phyloP scores from a whole-genome alignment of 2,329 filamentous ascomycete species.

The Alternaria brassicicola region DNA sequence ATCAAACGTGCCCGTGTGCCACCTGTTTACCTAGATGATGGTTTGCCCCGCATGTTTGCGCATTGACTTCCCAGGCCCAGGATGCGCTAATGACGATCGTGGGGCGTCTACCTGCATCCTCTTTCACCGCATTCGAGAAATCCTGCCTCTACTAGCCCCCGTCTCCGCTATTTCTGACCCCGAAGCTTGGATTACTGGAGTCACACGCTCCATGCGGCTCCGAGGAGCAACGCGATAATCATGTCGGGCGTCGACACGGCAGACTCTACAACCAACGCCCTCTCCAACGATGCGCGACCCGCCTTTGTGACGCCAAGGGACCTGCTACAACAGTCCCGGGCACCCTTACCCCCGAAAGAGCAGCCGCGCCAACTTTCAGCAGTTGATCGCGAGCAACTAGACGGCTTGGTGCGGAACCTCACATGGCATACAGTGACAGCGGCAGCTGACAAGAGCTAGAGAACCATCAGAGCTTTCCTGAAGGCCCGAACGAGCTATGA shows the following conservation, averaged over 20 bases:
- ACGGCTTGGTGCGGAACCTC: constrained; percentile 69
- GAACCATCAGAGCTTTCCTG: constrained; percentile 92
- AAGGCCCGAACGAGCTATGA: constrained; percentile 97
- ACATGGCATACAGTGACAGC: not conserved
- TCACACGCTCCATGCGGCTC: constrained; percentile 43
- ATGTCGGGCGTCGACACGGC: constrained; percentile 49
- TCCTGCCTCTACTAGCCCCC: constrained; percentile 12
- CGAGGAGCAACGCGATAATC: constrained; percentile 42
- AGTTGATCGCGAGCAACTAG: constrained; percentile 77
- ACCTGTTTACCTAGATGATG: not conserved
- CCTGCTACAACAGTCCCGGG: constrained; percentile 21
- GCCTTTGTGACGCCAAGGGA: constrained; percentile 33
- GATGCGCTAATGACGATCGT: constrained; percentile 19
- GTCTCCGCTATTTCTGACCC: constrained; percentile 11
- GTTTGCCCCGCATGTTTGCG: constrained; percentile 18
- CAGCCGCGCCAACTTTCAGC: constrained; percentile 56
- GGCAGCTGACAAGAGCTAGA: constrained; percentile 52
- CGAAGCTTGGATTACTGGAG: constrained; percentile 12
- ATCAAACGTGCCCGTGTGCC: not conserved
- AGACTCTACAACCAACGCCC: constrained; percentile 31
- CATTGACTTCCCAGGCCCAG: constrained; percentile 12
- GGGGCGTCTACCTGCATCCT: constrained; percentile 16
- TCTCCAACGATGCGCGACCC: constrained; percentile 20
- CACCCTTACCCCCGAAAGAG: constrained; percentile 37
- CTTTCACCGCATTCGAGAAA: constrained; percentile 13